Percentiles rank a stretch among this genome's conserved stretches.
Conservation (phyloP, 352 stramenopile genomes). For the Globisporangium orthogonon region DNA sequence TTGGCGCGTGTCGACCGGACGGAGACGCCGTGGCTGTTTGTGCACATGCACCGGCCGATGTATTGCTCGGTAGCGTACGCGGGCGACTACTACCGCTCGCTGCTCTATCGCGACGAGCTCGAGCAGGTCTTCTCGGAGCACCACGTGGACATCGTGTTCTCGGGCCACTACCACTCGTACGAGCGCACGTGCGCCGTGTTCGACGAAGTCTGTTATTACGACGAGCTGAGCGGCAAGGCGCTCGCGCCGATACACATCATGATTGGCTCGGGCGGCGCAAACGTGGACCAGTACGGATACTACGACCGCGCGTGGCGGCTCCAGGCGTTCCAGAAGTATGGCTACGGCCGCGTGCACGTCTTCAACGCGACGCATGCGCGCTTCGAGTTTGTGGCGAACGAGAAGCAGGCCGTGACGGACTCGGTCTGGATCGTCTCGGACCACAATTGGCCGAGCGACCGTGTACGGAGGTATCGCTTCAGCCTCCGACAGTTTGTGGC, state of each 20-base stretch:
- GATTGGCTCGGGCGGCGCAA: slow-evolving; percentile 42
- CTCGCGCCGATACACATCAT: slow-evolving; percentile 50
- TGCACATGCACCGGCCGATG: slow-evolving; percentile 51
- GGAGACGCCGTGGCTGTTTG: slow-evolving; percentile 49
- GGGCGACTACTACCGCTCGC: slow-evolving; percentile 30
- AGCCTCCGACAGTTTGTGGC: background rate
- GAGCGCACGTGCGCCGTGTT: slow-evolving; percentile 56
- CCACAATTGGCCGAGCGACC: slow-evolving; percentile 36
- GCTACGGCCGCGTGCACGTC: slow-evolving; percentile 48
- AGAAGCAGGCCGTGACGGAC: slow-evolving; percentile 4
- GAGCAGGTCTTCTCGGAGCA: slow-evolving; percentile 40
- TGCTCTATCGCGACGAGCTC: slow-evolving; percentile 37
- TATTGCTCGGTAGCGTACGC: slow-evolving; percentile 44
- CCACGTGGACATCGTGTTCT: slow-evolving; percentile 52
- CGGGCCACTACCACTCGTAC: slow-evolving; percentile 60
- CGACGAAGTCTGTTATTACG: slow-evolving; percentile 31
- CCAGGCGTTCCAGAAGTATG: slow-evolving; percentile 32
- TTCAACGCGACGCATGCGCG: slow-evolving; percentile 46
- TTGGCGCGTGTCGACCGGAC: slow-evolving; percentile 46
- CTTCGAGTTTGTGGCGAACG: slow-evolving; percentile 45
- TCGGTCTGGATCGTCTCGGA: slow-evolving; percentile 38
- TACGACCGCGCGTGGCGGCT: slow-evolving; percentile 27
- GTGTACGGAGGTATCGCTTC: slow-evolving; percentile 18
- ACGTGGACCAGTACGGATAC: slow-evolving; percentile 31
- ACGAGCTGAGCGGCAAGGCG: slow-evolving; percentile 20